Conservation (phyloP, 2,329 filamentous ascomycete species). For the Metarhizium brunneum region DNA sequence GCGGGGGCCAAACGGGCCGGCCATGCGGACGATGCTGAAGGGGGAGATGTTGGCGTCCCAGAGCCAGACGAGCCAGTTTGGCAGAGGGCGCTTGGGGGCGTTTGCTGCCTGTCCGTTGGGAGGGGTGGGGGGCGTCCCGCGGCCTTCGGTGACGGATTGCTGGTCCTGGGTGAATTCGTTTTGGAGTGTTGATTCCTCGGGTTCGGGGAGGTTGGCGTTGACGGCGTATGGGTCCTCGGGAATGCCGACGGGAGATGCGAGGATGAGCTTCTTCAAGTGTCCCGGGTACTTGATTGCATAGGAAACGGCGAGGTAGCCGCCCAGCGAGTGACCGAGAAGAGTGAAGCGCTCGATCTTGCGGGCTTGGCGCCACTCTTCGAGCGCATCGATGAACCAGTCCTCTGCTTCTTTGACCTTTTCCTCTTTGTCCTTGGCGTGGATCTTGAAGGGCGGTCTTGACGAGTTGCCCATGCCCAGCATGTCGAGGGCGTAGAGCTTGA, state of each 20-base stretch:
- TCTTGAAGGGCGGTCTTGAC: constrained; percentile 71
- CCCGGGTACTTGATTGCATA: constrained; percentile 97
- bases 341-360: constrained; percentile 90
- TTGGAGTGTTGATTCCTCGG: constrained; percentile 59
- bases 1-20: constrained; percentile 81
- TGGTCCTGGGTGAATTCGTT: constrained; percentile 77
- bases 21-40: constrained; percentile 80
- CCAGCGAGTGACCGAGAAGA: constrained; percentile 83
- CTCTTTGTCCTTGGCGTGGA: constrained; percentile 71
- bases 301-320: constrained; percentile 88
- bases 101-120: constrained; percentile 18
- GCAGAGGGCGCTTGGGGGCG: constrained; percentile 48
- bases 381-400: constrained; percentile 88
- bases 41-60: constrained; percentile 98
- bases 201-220: constrained; percentile 69
- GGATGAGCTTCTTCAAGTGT: constrained; percentile 87
- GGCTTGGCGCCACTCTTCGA: constrained; percentile 90
- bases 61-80: constrained; percentile 82
- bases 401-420: constrained; percentile 83
- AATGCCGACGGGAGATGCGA: constrained; percentile 89
- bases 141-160: constrained; percentile 24
- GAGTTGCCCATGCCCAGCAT: constrained; percentile 93
- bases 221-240: constrained; percentile 91
- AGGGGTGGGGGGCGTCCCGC: constrained; percentile 12
- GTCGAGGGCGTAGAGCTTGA: constrained; percentile 90